These are phyloP conservation scores for Agrocybe chaxingu DNA, from an alignment of 768 basidiomycete species.

Conservation along the genomic window DNA sequence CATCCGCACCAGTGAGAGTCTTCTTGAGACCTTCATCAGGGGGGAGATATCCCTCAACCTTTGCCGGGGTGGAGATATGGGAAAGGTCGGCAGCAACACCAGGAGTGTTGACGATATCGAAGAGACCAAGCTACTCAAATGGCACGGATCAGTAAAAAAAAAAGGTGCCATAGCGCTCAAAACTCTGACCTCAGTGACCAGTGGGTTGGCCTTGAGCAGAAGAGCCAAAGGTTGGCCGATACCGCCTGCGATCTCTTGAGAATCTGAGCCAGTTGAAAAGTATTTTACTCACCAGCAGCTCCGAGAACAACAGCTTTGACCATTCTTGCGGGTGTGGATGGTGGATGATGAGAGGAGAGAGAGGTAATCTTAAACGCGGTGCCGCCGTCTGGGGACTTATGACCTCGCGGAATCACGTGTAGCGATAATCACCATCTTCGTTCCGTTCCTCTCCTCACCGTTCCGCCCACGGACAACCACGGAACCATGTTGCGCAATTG, in stretches of 20 bases:
- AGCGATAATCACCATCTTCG: conserved; percentile 13
- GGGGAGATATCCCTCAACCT: conserved; percentile 78
- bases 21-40: conserved; percentile 81
- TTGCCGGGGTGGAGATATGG: conserved; percentile 88
- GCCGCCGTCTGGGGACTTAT: conserved; percentile 12
- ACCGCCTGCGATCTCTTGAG: conserved; percentile 55
- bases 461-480: no score
- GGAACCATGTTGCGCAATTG: no score
- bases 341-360: conserved; percentile 17
- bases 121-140: conserved; percentile 67
- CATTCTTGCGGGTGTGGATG: conserved; percentile 29
- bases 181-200: conserved; percentile 64
- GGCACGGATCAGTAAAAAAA: no score
- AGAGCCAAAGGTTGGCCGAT: conserved; percentile 96
- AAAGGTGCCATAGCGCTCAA: not conserved
- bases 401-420: conserved; percentile 20
- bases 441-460: no score
- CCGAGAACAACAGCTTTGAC: conserved; percentile 93
- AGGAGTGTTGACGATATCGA: conserved; percentile 96
- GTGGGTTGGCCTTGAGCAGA: conserved; percentile 81
- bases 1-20: conserved; percentile 77
- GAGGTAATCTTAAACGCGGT: conserved; percentile 9
- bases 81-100: conserved; percentile 95
- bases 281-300: conserved; percentile 69
- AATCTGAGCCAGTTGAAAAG: not conserved